Evolutionary conservation across 2,329 filamentous ascomycete species (phyloP), one percentile per base, ranked within the genome.

Genomic region (Arthrobotrys conoides): DNA sequence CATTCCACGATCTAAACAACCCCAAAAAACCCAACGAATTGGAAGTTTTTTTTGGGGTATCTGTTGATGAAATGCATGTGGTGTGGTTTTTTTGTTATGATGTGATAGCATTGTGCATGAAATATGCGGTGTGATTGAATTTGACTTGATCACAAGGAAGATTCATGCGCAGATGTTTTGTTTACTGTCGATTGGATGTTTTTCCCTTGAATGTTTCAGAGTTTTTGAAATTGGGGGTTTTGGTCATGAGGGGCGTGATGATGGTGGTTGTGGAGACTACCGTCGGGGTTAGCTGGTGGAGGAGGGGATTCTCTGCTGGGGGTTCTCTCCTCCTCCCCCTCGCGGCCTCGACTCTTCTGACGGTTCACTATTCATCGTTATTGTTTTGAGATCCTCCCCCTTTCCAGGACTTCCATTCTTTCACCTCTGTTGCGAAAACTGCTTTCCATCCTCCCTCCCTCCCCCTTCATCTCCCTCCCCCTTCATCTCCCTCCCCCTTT

Each of bases 91-190:
- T 9, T 59, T 30, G 53, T 57, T 27, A 14, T 57, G 22, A 33
- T 5, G 9, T 20, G 36, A 8, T 38, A 3, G 27, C 6, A 8
- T 18, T 4, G 55, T 61, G 55, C 33, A 41, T 61, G 27, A 30
- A 30, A 30, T 27, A 61, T 61, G 55, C 33, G 55, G n/a, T n/a
- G n/a, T 57, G 55, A 41, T 41, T 61, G 27, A 30, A 6, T 57
- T 27, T 57, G 30, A 8, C n/a, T 22, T 44, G 57, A 61, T 61
- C 57, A 61, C 57, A 61, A 61, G 57, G 57, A 12, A 24, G 3
- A 9, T 44, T 61, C 57, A 61, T 61, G 57, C 57, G 57, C 57
- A 61, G 57, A 18, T 44, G 36, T 61, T n/a, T n/a, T 61, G 33
- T 61, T 41, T 44, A 8, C 18, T 27, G 36, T 41, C 57, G 57